A percentile compares a stretch with the other conserved stretches of the same genome.
These are phyloP conservation scores for Xanthoceras sorbifolium DNA, from an alignment of 345 rosid species.

Conservation along the genomic window DNA sequence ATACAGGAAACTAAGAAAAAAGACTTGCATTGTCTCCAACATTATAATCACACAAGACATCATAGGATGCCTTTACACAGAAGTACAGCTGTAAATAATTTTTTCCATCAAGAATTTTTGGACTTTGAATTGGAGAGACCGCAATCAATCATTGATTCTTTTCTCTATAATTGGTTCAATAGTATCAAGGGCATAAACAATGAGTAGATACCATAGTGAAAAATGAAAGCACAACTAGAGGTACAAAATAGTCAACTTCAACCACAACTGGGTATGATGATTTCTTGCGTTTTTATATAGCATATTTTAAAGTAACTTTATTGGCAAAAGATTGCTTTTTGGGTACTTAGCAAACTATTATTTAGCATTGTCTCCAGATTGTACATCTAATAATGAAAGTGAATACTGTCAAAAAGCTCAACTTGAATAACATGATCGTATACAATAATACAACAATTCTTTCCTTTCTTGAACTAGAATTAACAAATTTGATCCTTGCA, in stretches of 20 bases:
- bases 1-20: slow-evolving; percentile 16
- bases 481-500: not conserved
- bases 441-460: not conserved
- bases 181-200: not conserved
- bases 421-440: not conserved
- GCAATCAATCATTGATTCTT: not conserved
- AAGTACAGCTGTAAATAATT: slow-evolving; percentile 19
- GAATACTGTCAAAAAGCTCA: not conserved
- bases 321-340: not conserved
- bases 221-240: slow-evolving; percentile 12
- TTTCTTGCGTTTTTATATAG: slow-evolving; percentile 1
- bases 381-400: not conserved
- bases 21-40: slow-evolving; percentile 33
- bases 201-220: not conserved
- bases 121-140: slow-evolving; percentile 19
- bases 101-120: slow-evolving; percentile 21
- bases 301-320: not conserved
- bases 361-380: not conserved
- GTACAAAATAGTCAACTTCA: slow-evolving; percentile 9
- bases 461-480: not conserved
- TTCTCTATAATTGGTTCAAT: not conserved
- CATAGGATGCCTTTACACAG: slow-evolving; percentile 14
- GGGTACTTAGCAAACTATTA: not conserved
- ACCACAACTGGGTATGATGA: not conserved
- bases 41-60: slow-evolving; percentile 17